Percentiles rank a stretch among this genome's conserved stretches.
Conservation (phyloP, 2,329 filamentous ascomycete genomes). For the Rutstroemia sydowiana region DNA sequence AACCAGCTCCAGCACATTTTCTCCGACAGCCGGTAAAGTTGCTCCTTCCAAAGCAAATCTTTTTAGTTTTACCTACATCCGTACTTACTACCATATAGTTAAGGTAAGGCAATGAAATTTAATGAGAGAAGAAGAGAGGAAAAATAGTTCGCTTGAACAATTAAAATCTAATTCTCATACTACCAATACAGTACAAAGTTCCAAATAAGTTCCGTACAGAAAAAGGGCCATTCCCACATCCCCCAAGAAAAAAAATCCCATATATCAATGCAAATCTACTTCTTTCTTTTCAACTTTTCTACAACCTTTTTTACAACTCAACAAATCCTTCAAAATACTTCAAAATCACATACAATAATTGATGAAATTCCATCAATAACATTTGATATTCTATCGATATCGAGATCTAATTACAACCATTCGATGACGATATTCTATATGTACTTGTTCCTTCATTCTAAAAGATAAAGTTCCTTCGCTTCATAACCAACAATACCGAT, state of each 20-base stretch:
- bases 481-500: constrained; percentile 5
- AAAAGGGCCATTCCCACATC: neutral
- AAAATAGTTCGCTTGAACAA: too few relatives aligned
- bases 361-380: constrained; percentile 22
- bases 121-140: too few relatives aligned
- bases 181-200: too few relatives aligned
- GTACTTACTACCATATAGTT: too few relatives aligned
- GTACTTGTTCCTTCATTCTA: neutral
- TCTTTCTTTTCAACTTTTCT: constrained; percentile 4
- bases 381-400: constrained; percentile 16
- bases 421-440: constrained; percentile 13
- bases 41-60: too few relatives aligned
- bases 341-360: constrained; percentile 19
- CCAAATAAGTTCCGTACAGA: too few relatives aligned
- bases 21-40: too few relatives aligned
- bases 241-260: neutral
- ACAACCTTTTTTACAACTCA: constrained; percentile 13
- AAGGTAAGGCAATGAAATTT: too few relatives aligned
- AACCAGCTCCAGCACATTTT: too few relatives aligned
- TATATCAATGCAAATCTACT: neutral
- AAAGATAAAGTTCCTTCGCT: constrained; percentile 2
- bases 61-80: too few relatives aligned
- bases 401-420: constrained; percentile 11
- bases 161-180: too few relatives aligned
- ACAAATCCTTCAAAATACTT: constrained; percentile 14